A percentile compares a stretch with the other conserved stretches of the same genome.
phyloP scores from a whole-genome alignment of 2,329 filamentous ascomycete genomes.

The Aspergillus pseudotamarii region DNA sequence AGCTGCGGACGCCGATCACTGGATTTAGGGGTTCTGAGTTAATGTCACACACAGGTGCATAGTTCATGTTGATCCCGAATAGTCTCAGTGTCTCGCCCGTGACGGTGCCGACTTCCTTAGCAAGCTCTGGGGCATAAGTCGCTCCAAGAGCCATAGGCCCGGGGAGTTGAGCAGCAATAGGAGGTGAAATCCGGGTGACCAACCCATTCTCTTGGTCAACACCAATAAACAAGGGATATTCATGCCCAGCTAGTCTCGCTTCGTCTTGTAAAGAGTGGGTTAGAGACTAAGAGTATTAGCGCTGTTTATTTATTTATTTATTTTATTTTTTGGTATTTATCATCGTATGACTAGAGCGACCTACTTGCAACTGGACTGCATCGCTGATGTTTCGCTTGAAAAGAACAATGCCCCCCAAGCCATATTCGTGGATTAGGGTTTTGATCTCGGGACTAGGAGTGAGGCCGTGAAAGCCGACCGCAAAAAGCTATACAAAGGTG shows the following conservation, averaged over 20 bases:
- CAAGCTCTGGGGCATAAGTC: slow-evolving; percentile 38
- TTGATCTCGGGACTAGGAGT: slow-evolving; percentile 45
- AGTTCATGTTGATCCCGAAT: slow-evolving; percentile 52
- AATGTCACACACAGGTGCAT: slow-evolving; percentile 49
- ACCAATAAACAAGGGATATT: slow-evolving; percentile 46
- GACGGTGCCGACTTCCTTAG: slow-evolving; percentile 39
- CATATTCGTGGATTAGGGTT: slow-evolving; percentile 45
- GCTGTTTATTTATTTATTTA: no score
- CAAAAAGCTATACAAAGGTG: slow-evolving; percentile 41
- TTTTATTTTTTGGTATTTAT: background rate
- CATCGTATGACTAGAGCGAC: background rate
- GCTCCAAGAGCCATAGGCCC: slow-evolving; percentile 50
- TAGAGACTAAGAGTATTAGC: slow-evolving; percentile 20
- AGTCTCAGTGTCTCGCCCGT: slow-evolving; percentile 44
- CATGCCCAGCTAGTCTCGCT: slow-evolving; percentile 42
- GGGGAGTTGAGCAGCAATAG: slow-evolving; percentile 45
- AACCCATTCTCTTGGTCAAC: slow-evolving; percentile 52
- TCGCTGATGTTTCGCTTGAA: slow-evolving; percentile 47
- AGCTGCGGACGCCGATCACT: slow-evolving; percentile 48
- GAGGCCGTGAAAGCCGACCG: slow-evolving; percentile 47
- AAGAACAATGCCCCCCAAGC: slow-evolving; percentile 46
- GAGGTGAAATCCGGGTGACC: slow-evolving; percentile 46
- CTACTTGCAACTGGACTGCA: slow-evolving; percentile 42
- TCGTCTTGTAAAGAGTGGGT: slow-evolving; percentile 42
- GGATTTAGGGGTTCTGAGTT: slow-evolving; percentile 50